phyloP scores from a whole-genome alignment of 345 rosid genomes.

The Hibiscus trionum region DNA sequence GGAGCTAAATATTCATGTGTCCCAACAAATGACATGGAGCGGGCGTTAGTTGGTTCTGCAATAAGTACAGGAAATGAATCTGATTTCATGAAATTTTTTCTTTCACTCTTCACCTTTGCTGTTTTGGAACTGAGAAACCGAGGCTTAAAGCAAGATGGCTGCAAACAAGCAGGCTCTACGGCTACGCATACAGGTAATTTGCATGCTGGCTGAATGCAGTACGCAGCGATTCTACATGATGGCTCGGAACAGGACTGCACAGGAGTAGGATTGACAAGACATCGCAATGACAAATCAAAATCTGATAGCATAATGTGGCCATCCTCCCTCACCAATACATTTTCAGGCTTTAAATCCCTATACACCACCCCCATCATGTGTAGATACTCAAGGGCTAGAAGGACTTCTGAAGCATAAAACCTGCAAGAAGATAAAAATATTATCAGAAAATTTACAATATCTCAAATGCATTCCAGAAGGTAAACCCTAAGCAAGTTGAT shows the following conservation, averaged over 20 bases:
- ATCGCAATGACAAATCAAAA: constrained; percentile 52
- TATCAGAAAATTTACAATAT: constrained; percentile 2
- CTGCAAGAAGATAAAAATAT: constrained; percentile 20
- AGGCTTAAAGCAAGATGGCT: constrained; percentile 60
- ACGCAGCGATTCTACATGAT: constrained; percentile 35
- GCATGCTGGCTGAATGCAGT: constrained; percentile 58
- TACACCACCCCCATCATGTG: constrained; percentile 74
- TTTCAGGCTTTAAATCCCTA: constrained; percentile 67
- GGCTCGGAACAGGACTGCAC: constrained; percentile 39
- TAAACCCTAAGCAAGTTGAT: neutral
- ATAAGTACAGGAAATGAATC: constrained; percentile 59
- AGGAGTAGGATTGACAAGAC: constrained; percentile 62
- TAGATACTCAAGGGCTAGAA: constrained; percentile 56
- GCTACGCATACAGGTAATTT: constrained; percentile 41
- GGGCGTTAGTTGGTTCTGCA: constrained; percentile 53
- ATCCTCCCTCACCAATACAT: constrained; percentile 58
- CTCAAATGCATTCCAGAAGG: neutral
- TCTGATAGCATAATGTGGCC: constrained; percentile 72
- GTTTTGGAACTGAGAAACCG: constrained; percentile 40
- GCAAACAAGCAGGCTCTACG: constrained; percentile 49
- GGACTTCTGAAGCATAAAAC: constrained; percentile 65
- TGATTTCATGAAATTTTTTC: constrained; percentile 20
- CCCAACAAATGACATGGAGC: constrained; percentile 67
- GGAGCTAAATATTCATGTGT: constrained; percentile 67
- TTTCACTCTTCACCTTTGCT: constrained; percentile 14